Conservation (phyloP, 768 basidiomycete genomes). For the Strobilomyces confusus region DNA sequence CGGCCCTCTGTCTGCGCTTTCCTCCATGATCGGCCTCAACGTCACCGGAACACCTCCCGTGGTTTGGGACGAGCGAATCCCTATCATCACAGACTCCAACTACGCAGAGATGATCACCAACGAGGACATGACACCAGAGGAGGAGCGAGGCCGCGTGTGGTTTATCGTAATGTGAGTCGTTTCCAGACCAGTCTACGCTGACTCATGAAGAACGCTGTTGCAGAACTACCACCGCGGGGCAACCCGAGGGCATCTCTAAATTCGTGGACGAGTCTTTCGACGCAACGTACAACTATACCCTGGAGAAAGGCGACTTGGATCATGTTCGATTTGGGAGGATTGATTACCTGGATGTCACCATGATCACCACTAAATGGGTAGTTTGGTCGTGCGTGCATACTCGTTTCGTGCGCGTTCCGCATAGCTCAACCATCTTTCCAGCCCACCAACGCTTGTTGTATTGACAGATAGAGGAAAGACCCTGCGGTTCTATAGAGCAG, state of each 20-base stretch:
- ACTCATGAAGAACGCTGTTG: not conserved
- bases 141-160: slow-evolving; percentile 72
- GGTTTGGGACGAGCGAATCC: slow-evolving; percentile 69
- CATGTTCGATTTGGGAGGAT: slow-evolving; percentile 81
- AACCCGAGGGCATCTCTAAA: slow-evolving; percentile 63
- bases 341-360: slow-evolving; percentile 83
- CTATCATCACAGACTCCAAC: slow-evolving; percentile 80
- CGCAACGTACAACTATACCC: slow-evolving; percentile 61
- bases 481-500: slow-evolving; percentile 76
- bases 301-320: slow-evolving; percentile 57
- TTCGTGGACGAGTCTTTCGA: slow-evolving; percentile 73
- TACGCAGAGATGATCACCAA: slow-evolving; percentile 68
- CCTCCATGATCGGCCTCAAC: slow-evolving; percentile 64
- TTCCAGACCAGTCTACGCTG: not conserved
- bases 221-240: slow-evolving; percentile 57
- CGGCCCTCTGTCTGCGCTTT: slow-evolving; percentile 50
- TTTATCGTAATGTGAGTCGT: slow-evolving; percentile 65
- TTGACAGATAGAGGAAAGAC: slow-evolving; percentile 66
- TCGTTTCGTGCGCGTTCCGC: not conserved
- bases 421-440: slow-evolving; percentile 26
- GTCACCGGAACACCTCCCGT: slow-evolving; percentile 48
- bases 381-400: slow-evolving; percentile 68
- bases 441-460: slow-evolving; percentile 75
- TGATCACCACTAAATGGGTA: slow-evolving; percentile 80
- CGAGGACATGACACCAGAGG: slow-evolving; percentile 59